Evolutionary conservation across 2,329 filamentous ascomycete species (phyloP), one percentile per base, ranked within the genome.

Genomic region (Penicillium vulpinum): DNA sequence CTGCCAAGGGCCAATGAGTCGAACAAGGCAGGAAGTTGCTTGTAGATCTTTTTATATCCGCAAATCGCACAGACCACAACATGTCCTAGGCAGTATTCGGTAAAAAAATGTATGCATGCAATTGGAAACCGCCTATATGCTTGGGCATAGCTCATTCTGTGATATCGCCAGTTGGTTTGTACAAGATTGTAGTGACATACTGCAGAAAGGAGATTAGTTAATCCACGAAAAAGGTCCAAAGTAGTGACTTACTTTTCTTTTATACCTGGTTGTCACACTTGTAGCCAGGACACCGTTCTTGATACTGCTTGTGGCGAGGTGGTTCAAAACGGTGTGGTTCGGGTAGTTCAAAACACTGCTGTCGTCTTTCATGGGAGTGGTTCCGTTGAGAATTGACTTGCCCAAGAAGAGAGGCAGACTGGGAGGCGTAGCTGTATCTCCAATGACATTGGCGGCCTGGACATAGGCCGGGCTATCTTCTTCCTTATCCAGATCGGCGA

Each of bases 111-210:
- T 31, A 41, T 53, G 51, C 46, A 48, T 54, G 39, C n/a, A 58
- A 51, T 40, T 33, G 8, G 28, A 21, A 44, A 44, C 51, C 48
- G 43, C 45, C 18, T 26, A 40, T 48, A 26, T 41, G 35, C n/a
- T 33, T 10, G 18, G 26, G 43, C 35, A 45, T 58, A 31, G 53
- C 51, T 67, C 70, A 73, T 57, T 67, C 71, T 13, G 66, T 67
- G 40, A 73, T 70, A 59, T 76, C 68, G 29, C 70, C 81, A 21
- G 92, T 91, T 18, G 91, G 92, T 80, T 97, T 97, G 79, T 97
- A 97, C 80, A 97, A 88, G 72, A 97, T 96, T 2, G 92, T 97
- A 4, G 93, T 97, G 35, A 97, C 89, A 76, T 97, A 97, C 93
- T 54, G 39, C 4, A 60, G 18, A 36, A 3, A 39, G 7, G 35